Base-by-base conservation (phyloP, 202 grass and related monocot genomes). In the Panicum hallii region DNA sequence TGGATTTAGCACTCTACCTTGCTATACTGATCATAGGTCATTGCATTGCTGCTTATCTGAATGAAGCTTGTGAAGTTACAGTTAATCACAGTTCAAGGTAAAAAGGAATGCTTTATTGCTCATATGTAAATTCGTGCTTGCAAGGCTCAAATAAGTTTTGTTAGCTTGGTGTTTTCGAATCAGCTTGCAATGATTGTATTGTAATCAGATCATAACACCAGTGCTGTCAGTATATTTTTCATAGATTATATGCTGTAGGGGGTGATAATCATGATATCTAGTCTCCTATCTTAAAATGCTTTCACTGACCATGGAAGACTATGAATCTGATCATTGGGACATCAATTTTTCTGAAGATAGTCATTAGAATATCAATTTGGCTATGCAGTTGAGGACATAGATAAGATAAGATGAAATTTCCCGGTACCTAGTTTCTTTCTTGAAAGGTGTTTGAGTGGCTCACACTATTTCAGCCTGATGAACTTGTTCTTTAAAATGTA, bases 11-110 rank as follows among this genome's bases (percentile, higher is more conserved):
- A 85, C 20, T 81, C 64, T 71, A 77, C 71, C 64, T 85, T 85
- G 63, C 11, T 77, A 64, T 85, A 89, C 78, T 82, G 71, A 82
- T 82, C 71, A 50, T 89, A 85, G 82, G 71, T 57, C 72, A 65
- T 85, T 81, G 82, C 77, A 64, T 63, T 89, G 54, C 9, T 89
- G 64, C 63, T 63, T 40, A 63, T 65, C 26, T 2, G 7, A 70
- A 65, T 82, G 64, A 64, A 81, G 10, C 20, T 47, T 77, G 32
- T 26, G 7, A 72, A 56, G 5, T 81, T 77, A 63, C 44, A 81
- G 2, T 40, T 79, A 28, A 57, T 75, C 19, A 11, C 32, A 40
- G 57, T 43, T 58, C 53, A 2, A 77, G 44, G 53, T 76, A 10
- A 30, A 61, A 43, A 13, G 4, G 9, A 62, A 49, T 16, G 0